Evolutionary conservation across 495 filamentous ascomycete species (phyloP).

Genomic region (Talaromyces proteolyticus): DNA sequence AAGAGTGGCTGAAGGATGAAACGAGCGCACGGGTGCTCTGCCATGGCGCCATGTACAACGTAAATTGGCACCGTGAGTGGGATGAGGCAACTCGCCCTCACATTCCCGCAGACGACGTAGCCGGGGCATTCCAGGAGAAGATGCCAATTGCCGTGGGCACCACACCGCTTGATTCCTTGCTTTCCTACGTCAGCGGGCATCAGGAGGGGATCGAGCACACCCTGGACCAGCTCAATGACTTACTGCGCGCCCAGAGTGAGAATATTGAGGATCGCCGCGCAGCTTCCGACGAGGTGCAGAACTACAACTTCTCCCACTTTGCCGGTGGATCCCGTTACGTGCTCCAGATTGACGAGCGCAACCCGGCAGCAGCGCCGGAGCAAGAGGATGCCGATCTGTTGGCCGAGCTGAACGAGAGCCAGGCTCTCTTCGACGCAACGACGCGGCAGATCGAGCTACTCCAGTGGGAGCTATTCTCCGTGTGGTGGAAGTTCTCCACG

Average conservation of each 20-base stretch:
- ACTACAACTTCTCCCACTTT: conserved; percentile 18
- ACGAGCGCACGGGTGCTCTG: conserved; percentile 17
- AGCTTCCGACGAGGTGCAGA: conserved; percentile 25
- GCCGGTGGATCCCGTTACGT: conserved; percentile 22
- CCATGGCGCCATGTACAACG: conserved; percentile 45
- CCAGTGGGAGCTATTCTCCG: conserved; percentile 16
- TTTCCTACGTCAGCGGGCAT: no score
- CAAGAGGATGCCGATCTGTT: conserved; percentile 5
- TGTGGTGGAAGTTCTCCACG: conserved; percentile 11
- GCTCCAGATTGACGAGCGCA: not conserved
- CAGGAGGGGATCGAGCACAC: no score
- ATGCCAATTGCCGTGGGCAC: no score
- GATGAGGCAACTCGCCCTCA: conserved; percentile 12
- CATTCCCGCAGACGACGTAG: conserved; percentile 21
- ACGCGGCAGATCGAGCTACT: conserved; percentile 2
- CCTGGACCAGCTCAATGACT: conserved; percentile 15
- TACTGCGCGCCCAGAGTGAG: conserved; percentile 25
- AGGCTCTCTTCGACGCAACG: conserved; percentile 9
- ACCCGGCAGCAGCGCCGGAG: no score
- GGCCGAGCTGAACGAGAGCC: conserved; percentile 9
- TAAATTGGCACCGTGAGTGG: conserved; percentile 23
- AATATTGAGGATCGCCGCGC: conserved; percentile 22
- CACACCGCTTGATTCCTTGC: no score
- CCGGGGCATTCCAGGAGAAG: conserved; percentile 10
- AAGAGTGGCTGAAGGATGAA: not conserved